Percentiles rank a stretch among this genome's conserved stretches.
phyloP scores from a whole-genome alignment of 2,329 filamentous ascomycete species.

The Capronia coronata region DNA sequence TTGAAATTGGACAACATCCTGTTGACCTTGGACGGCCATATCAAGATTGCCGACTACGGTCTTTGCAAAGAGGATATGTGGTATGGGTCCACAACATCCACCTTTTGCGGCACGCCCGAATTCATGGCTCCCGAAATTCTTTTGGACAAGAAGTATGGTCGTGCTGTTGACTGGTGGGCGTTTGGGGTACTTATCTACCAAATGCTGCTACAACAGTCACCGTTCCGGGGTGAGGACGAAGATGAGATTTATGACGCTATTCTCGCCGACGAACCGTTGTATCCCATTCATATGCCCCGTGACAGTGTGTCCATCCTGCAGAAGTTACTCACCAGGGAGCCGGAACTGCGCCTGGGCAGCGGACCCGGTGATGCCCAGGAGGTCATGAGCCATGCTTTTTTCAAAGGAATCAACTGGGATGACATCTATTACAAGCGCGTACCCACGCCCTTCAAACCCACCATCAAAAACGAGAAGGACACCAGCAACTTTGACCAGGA shows the following conservation, averaged over 20 bases:
- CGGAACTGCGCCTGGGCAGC: constrained; percentile 83
- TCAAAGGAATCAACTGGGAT: constrained; percentile 96
- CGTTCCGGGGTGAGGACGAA: constrained; percentile 97
- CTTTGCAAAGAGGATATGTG: constrained; percentile 99
- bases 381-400: constrained; percentile 98
- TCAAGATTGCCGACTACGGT: constrained; percentile 98
- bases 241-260: constrained; percentile 99
- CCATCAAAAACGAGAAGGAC: constrained; percentile 85
- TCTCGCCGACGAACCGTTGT: constrained; percentile 91
- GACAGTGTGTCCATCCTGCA: constrained; percentile 97
- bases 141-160: constrained; percentile 95
- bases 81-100: constrained; percentile 94
- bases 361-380: constrained; percentile 96
- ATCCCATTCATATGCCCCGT: constrained; percentile 97
- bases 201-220: constrained; percentile 97
- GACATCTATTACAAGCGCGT: constrained; percentile 96
- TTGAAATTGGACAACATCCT: constrained; percentile 83
- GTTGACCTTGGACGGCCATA: constrained; percentile 88
- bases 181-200: constrained; percentile 99
- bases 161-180: constrained; percentile 98
- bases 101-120: constrained; percentile 98
- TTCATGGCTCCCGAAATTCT: constrained; percentile 99
- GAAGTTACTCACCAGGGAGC: constrained; percentile 92
- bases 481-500: constrained; percentile 99
- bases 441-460: constrained; percentile 78